These are phyloP conservation scores for Acacia concinna DNA, from an alignment of 331 rosid species.

Conservation along the genomic window DNA sequence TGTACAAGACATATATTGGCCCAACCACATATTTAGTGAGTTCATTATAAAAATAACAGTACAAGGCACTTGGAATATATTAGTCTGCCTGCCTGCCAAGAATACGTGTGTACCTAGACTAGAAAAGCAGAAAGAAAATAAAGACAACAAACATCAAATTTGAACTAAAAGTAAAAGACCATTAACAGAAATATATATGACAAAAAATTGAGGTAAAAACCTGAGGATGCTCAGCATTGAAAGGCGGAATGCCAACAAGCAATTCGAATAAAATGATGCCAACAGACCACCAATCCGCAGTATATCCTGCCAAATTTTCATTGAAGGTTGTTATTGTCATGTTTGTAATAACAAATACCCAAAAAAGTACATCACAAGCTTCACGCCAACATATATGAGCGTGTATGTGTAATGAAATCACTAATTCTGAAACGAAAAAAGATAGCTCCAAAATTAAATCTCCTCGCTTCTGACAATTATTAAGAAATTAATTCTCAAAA, in stretches of 20 bases:
- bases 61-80: background rate
- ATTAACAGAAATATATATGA: slow-evolving; percentile 15
- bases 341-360: slow-evolving; percentile 21
- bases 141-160: background rate
- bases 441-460: slow-evolving; percentile 1
- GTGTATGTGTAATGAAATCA: background rate
- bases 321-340: slow-evolving; percentile 13
- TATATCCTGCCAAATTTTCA: slow-evolving; percentile 59
- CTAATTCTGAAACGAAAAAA: background rate
- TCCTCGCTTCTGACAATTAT: slow-evolving; percentile 28
- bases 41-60: background rate
- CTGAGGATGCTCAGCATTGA: slow-evolving; percentile 99
- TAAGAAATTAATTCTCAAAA: slow-evolving; percentile 20
- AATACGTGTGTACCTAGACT: background rate
- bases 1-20: background rate
- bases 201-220: slow-evolving; percentile 39
- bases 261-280: slow-evolving; percentile 96
- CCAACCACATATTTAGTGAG: background rate
- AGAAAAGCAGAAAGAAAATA: background rate
- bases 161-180: slow-evolving; percentile 1
- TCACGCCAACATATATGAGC: background rate
- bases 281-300: slow-evolving; percentile 99
- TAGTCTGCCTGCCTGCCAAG: background rate
- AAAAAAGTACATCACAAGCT: slow-evolving; percentile 14
- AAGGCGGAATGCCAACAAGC: slow-evolving; percentile 98